A percentile compares a stretch with the other conserved stretches of the same genome.
Evolutionary conservation across 75 land plant genomes (phyloP).

Genomic region (Sequoiadendron giganteum): DNA sequence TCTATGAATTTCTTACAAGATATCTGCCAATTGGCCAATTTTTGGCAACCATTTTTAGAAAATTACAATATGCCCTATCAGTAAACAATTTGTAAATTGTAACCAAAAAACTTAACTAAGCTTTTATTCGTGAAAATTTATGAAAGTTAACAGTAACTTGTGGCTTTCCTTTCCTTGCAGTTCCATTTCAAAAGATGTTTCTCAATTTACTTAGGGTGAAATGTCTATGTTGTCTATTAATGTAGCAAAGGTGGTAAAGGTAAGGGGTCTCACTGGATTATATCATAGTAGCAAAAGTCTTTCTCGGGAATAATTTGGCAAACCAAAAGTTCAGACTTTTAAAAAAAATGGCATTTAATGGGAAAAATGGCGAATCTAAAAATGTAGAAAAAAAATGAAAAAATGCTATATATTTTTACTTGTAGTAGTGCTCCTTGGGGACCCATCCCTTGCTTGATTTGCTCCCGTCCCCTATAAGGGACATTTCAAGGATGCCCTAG

Average conservation of each 20-base stretch:
- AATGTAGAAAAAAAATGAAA: too few species aligned
- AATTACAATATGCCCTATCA: neutral
- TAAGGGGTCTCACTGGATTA: neutral
- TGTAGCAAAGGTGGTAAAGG: neutral
- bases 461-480: too few species aligned
- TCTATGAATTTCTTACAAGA: too few species aligned
- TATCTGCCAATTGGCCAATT: neutral
- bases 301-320: neutral
- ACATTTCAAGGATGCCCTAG: too few species aligned
- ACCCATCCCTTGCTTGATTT: too few species aligned
- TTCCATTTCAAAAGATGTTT: neutral
- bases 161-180: neutral
- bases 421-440: too few species aligned
- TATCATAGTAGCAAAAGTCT: neutral
- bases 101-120: neutral
- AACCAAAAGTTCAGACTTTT: too few species aligned
- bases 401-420: too few species aligned
- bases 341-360: too few species aligned
- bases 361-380: too few species aligned
- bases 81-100: too few species aligned
- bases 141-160: too few species aligned
- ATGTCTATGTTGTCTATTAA: neutral
- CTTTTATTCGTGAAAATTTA: neutral
- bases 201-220: neutral
- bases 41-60: neutral